Conservation (phyloP, 257 asterid species). For the Parsonsia alboflavescens region DNA sequence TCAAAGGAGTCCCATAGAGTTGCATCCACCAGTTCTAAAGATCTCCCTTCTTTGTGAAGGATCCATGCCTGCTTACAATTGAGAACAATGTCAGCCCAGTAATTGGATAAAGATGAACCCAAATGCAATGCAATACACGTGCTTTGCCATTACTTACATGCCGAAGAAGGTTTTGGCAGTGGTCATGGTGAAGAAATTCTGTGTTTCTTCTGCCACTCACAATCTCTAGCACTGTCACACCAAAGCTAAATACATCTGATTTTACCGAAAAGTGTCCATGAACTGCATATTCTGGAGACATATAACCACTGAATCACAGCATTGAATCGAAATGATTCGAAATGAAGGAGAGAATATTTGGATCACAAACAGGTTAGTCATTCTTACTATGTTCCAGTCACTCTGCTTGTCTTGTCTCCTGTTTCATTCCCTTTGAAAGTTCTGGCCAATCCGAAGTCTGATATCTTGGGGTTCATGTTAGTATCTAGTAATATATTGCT, state of each 20-base stretch:
- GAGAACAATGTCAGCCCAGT: no score
- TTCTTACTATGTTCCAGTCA: not conserved
- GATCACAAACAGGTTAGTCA: no score
- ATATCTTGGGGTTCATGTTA: slow-evolving; percentile 4
- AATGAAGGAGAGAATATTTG: not conserved
- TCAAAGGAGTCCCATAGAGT: slow-evolving; percentile 7
- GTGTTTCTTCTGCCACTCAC: slow-evolving; percentile 28
- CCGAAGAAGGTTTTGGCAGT: slow-evolving; percentile 17
- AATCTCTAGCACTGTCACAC: slow-evolving; percentile 28
- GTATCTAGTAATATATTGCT: slow-evolving; percentile 2
- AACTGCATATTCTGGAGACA: slow-evolving; percentile 32
- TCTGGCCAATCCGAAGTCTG: not conserved
- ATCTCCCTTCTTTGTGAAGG: slow-evolving; percentile 24
- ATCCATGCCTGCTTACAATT: slow-evolving; percentile 27
- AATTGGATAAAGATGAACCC: no score
- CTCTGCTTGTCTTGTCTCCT: not conserved
- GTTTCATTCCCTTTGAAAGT: not conserved
- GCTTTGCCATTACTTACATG: not conserved
- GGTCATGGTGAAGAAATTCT: slow-evolving; percentile 25
- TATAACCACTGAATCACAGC: slow-evolving; percentile 21
- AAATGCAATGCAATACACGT: no score
- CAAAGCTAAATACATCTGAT: slow-evolving; percentile 37
- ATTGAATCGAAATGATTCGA: not conserved
- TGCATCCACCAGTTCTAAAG: slow-evolving; percentile 21
- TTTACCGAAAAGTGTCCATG: slow-evolving; percentile 29